Conservation (phyloP, 345 rosid genomes). For the Boechera divaricarpa region DNA sequence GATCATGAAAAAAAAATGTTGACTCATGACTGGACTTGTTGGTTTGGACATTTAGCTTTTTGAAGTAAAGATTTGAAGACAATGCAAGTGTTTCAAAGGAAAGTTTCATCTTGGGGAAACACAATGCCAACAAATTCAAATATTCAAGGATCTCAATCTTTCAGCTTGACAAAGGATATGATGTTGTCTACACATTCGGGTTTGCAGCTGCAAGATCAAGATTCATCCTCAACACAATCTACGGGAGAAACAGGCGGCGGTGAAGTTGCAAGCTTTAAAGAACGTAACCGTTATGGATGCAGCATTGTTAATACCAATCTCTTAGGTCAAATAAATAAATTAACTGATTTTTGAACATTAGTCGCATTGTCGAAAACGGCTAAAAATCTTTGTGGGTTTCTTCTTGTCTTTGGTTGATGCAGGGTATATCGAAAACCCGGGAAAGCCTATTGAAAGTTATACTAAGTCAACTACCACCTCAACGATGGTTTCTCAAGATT, state of each 20-base stretch:
- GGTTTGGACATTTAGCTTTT: slow-evolving; percentile 32
- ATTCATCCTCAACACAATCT: slow-evolving; percentile 70
- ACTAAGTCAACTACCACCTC: slow-evolving; percentile 43
- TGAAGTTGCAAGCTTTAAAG: slow-evolving; percentile 57
- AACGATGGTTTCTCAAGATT: slow-evolving; percentile 54
- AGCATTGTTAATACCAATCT: slow-evolving; percentile 37
- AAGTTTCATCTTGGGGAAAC: slow-evolving; percentile 30
- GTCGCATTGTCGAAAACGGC: not conserved
- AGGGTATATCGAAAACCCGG: slow-evolving; percentile 51
- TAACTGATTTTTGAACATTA: not conserved
- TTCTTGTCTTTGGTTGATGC: slow-evolving; percentile 26
- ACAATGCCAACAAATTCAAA: slow-evolving; percentile 33
- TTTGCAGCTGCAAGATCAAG: slow-evolving; percentile 59
- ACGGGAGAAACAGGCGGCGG: slow-evolving; percentile 62
- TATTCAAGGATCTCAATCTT: slow-evolving; percentile 37
- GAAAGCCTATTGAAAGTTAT: slow-evolving; percentile 51
- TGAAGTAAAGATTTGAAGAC: slow-evolving; percentile 34
- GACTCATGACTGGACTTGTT: slow-evolving; percentile 26
- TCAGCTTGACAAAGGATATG: slow-evolving; percentile 34
- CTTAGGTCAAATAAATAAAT: slow-evolving; percentile 23
- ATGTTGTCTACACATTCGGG: slow-evolving; percentile 43
- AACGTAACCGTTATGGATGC: slow-evolving; percentile 43
- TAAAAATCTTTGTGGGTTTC: not conserved
- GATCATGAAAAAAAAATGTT: slow-evolving; percentile 18
- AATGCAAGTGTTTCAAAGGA: slow-evolving; percentile 45